Base-by-base conservation (phyloP, 2,329 filamentous ascomycete species). In the Colletotrichum sublineola region DNA sequence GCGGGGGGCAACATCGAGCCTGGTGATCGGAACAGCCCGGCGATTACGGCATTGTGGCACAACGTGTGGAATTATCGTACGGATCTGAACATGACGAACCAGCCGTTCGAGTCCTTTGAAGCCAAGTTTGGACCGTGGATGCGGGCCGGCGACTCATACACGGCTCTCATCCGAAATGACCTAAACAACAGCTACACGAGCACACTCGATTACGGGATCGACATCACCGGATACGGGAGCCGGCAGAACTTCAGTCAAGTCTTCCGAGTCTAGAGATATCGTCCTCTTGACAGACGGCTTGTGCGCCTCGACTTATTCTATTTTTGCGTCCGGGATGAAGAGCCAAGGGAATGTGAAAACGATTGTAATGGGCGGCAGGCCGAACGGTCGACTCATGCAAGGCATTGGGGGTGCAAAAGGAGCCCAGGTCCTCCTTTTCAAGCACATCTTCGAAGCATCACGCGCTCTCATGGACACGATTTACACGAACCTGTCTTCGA, bases 221-320 rank as follows among this genome's bases (percentile, higher is more conserved):
- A 85, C 33, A 82, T 89, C 67, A 85, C 84, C 2, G 87, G 87
- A 55, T 88, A 88, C 75, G 80, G 84, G 63, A 82, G 81, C 73
- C 82, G 84, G 9, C 76, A 80, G 20, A 86, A 87, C 75, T 82
- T 86, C 63, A 82, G 84, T 0, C 81, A 84, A 84, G 74, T 88
- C 88, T 1, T 91, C 91, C 77, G 82, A 82, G 0, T 81, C 88
- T 1, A 86, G 90, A 69, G 85, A 91, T 77, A 86, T 91, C 42
- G 82, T 91, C 31, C 79, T 91, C 38, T 81, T 90, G 20, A 86
- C 86, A 58, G 89, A 91, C 76, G 88, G 88, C 40, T 84, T 86
- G 75, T 91, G 89, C 77, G 86, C 86, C 29, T 90, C 87, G 1
- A 88, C 88, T 2, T 91, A 89, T 79, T 85, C 87, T 11, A 81